Conservation (phyloP, 1,284 basidiomycete species). For the Trichosporon sp. region DNA sequence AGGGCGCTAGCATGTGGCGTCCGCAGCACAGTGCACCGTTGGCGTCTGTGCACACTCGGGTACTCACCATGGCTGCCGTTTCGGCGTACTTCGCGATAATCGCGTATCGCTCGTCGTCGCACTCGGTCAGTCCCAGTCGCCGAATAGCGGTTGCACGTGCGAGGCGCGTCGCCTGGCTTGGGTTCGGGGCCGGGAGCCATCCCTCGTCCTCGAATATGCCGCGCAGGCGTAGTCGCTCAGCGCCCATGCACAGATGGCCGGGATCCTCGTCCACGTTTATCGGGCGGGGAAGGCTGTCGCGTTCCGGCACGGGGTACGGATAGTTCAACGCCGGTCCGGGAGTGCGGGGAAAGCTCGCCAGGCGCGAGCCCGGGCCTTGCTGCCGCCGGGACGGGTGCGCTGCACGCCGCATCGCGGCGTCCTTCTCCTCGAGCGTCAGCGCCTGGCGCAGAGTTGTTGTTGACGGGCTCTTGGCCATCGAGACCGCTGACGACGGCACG, state of each 20-base stretch:
- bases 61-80: constrained; percentile 31
- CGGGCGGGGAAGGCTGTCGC: constrained; percentile 10
- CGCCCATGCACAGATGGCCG: constrained; percentile 5
- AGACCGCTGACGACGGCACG: background rate
- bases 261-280: constrained; percentile 6
- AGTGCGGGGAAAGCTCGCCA: background rate
- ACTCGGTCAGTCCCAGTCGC: constrained; percentile 28
- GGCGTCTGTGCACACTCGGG: background rate
- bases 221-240: constrained; percentile 25
- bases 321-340: background rate
- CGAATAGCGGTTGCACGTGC: constrained; percentile 10
- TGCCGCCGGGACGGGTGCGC: background rate
- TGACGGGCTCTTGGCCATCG: background rate
- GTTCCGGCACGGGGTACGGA: constrained; percentile 2
- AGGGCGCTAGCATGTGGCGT: background rate
- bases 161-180: constrained; percentile 7
- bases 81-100: constrained; percentile 41
- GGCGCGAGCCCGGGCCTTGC: background rate
- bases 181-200: constrained; percentile 32
- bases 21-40: background rate
- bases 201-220: constrained; percentile 31
- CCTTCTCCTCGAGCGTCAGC: background rate
- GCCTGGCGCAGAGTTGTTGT: background rate
- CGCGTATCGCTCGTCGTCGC: constrained; percentile 26
- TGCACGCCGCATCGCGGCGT: background rate